Evolutionary conservation across 2,329 filamentous ascomycete species (phyloP), one percentile per base, ranked within the genome.

Genomic region (Colletotrichum chrysophilum): DNA sequence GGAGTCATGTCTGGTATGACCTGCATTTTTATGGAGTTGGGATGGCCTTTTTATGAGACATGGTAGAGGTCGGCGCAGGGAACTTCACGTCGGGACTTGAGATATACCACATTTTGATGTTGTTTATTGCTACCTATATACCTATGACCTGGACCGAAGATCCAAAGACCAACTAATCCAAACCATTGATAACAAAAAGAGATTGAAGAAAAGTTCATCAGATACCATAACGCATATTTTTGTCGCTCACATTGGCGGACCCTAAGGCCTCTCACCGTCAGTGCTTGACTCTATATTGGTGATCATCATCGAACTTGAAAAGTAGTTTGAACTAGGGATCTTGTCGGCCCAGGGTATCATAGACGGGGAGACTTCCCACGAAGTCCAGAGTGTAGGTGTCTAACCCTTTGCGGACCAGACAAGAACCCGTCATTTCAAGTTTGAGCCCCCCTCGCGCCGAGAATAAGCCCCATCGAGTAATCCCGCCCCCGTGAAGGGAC

Each of bases 381-480:
- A 88, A 85, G 83, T 80, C 80, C 79, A 86, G 84, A 85, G 81
- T 83, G 80, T 81, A 78, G 74, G 78, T 60, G 74, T 75, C 71
- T 75, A 77, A 78, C 52, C 69, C 66, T n/a, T 9, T 48, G 28
- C 21, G 68, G 66, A 70, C 32, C 64, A 64, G 32, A 36, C 62
- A 55, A 70, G 32, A 56, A 12, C 16, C 28, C 55, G n/a, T 3
- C 12, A 13, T 77, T 43, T 81, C 83, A 81, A 91, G 48, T 73
- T 84, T 82, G 83, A 86, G 85, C 86, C 87, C 94, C 94, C 94
- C 95, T 98, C 96, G 96, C 94, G 91, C 96, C 96, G 94, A 98
- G 95, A 98, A 98, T 98, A 96, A 98, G 96, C 96, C 96, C 96
- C 96, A 98, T 98, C 96, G 96, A 98, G 96, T 98, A 97, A 98